These are phyloP conservation scores for Strobilomyces confusus DNA, from an alignment of 768 basidiomycete genomes.

Conservation along the genomic window DNA sequence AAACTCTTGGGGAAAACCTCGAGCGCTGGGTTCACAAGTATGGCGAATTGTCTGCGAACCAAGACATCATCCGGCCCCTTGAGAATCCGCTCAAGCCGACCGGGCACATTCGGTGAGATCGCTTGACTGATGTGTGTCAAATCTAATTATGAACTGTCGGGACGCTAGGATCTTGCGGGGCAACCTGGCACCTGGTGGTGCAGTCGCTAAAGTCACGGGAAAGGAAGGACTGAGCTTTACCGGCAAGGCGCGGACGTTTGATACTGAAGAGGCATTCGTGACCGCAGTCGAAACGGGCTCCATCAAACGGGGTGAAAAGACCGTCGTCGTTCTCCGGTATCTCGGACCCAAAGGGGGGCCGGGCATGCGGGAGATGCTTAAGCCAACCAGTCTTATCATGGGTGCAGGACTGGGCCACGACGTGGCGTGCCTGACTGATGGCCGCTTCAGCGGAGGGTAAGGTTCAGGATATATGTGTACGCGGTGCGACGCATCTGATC, in stretches of 20 bases:
- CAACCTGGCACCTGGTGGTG: slow-evolving; percentile 90
- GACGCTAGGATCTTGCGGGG: slow-evolving; percentile 75
- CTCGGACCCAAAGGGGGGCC: slow-evolving; percentile 97
- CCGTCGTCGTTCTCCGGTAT: slow-evolving; percentile 91
- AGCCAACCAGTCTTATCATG: slow-evolving; percentile 97
- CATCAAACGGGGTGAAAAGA: slow-evolving; percentile 95
- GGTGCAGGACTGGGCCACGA: slow-evolving; percentile 95
- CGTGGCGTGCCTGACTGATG: slow-evolving; percentile 96
- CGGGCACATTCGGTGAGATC: slow-evolving; percentile 77
- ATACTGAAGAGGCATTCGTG: slow-evolving; percentile 84
- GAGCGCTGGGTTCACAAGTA: slow-evolving; percentile 82
- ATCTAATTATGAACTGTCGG: neutral
- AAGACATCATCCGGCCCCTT: slow-evolving; percentile 86
- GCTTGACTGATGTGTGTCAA: neutral
- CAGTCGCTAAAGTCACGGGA: slow-evolving; percentile 96
- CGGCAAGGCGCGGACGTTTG: slow-evolving; percentile 91
- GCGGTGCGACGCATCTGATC: slow-evolving; percentile 14
- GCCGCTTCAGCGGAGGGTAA: slow-evolving; percentile 96
- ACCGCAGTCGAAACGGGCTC: slow-evolving; percentile 83
- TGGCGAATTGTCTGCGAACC: slow-evolving; percentile 66
- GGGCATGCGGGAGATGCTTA: slow-evolving; percentile 99
- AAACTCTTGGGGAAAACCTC: slow-evolving; percentile 86
- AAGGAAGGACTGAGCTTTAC: slow-evolving; percentile 90
- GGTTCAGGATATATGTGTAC: slow-evolving; percentile 27
- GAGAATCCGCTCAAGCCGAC: slow-evolving; percentile 84